Percentiles rank a stretch among this genome's conserved stretches.
phyloP scores from a whole-genome alignment of 1,139 yeast genomes.

The Sugiyamaella japonica region DNA sequence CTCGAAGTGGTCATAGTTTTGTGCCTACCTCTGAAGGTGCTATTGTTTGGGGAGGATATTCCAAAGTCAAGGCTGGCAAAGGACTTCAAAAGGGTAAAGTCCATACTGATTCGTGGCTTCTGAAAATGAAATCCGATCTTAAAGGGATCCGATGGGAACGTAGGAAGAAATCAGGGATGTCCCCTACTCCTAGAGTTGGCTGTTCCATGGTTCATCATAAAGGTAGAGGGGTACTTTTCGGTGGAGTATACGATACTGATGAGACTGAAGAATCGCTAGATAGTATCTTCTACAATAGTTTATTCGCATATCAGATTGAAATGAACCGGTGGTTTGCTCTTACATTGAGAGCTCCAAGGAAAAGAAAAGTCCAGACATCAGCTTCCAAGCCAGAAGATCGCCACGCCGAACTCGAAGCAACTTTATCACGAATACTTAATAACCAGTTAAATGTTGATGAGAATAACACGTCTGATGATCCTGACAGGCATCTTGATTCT shows the following conservation, averaged over 20 bases:
- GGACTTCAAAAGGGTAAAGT: slow-evolving; percentile 92
- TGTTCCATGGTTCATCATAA: slow-evolving; percentile 87
- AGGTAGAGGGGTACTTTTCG: slow-evolving; percentile 90
- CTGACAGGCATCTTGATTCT: slow-evolving; percentile 40
- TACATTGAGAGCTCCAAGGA: slow-evolving; percentile 62
- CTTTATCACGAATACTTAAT: slow-evolving; percentile 65
- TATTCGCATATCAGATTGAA: slow-evolving; percentile 82
- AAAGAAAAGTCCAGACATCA: slow-evolving; percentile 41
- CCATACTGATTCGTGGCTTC: slow-evolving; percentile 81
- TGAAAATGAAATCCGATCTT: slow-evolving; percentile 87
- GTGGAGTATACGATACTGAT: slow-evolving; percentile 93
- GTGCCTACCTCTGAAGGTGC: slow-evolving; percentile 84
- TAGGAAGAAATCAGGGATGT: slow-evolving; percentile 83
- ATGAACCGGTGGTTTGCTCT: slow-evolving; percentile 86
- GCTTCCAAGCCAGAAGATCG: slow-evolving; percentile 43
- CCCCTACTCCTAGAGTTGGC: slow-evolving; percentile 93
- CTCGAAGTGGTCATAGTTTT: slow-evolving; percentile 91
- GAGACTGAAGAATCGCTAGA: slow-evolving; percentile 93
- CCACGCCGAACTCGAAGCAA: slow-evolving; percentile 81
- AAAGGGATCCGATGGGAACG: slow-evolving; percentile 82
- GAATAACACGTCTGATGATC: slow-evolving; percentile 52
- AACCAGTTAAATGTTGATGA: slow-evolving; percentile 65
- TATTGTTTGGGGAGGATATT: slow-evolving; percentile 87
- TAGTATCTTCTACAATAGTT: slow-evolving; percentile 77
- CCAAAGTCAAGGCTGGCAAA: slow-evolving; percentile 87